Percentiles rank a stretch among this genome's conserved stretches.
These are phyloP conservation scores for Oxyria digyna DNA, from an alignment of 148 eudicot genomes.

Conservation along the genomic window DNA sequence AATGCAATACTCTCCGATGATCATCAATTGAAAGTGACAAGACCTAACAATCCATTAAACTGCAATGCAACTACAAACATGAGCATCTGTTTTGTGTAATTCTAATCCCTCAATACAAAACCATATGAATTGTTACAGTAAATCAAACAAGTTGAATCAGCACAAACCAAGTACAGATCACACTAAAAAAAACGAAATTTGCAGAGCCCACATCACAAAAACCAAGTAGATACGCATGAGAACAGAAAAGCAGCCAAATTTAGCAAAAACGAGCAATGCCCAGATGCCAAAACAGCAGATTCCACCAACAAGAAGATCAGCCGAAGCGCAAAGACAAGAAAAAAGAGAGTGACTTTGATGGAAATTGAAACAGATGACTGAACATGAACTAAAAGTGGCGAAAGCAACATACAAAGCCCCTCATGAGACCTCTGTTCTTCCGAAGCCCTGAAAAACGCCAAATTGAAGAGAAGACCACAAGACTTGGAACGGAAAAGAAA, in stretches of 20 bases:
- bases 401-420: constrained; percentile 1
- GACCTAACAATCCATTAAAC: neutral
- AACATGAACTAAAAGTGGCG: neutral
- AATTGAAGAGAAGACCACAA: constrained; percentile 1
- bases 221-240: neutral
- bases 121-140: neutral
- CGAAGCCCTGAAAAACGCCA: constrained; percentile 2
- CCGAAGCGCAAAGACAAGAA: neutral
- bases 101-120: neutral
- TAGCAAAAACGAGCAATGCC: neutral
- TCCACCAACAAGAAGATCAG: neutral
- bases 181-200: neutral
- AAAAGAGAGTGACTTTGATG: neutral
- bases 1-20: neutral
- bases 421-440: constrained; percentile 2
- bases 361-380: neutral
- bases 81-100: neutral
- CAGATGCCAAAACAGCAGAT: constrained; percentile 7
- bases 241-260: neutral
- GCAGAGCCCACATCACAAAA: neutral
- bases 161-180: neutral
- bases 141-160: neutral
- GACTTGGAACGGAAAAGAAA: neutral
- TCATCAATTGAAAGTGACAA: neutral
- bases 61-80: neutral